Conservation (phyloP, 345 rosid species). For the Syzygium aqueum region DNA sequence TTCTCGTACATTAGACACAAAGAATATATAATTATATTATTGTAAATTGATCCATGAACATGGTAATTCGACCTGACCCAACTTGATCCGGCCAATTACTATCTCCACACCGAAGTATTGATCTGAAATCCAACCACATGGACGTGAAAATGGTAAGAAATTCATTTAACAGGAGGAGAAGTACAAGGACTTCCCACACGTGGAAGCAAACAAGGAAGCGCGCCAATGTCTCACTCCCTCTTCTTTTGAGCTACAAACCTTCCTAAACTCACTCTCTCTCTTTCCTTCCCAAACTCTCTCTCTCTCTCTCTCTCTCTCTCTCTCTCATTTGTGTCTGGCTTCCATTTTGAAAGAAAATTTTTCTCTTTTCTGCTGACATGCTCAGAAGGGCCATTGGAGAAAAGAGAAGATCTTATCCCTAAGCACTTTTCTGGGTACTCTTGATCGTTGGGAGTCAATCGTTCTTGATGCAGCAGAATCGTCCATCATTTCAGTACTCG, state of each 20-base stretch:
- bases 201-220: conserved; percentile 2
- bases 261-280: conserved; percentile 9
- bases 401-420: not conserved
- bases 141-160: not conserved
- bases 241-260: conserved; percentile 6
- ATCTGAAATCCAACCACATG: not conserved
- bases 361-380: not conserved
- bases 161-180: not conserved
- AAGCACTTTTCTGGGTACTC: not conserved
- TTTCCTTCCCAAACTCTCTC: not conserved
- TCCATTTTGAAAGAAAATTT: not conserved
- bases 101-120: not conserved
- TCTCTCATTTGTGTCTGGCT: not conserved
- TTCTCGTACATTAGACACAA: no score
- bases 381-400: not conserved
- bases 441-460: not conserved
- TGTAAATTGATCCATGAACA: not conserved
- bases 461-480: not conserved
- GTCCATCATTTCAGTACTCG: not conserved
- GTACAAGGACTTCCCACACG: not conserved
- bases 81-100: not conserved
- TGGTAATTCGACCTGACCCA: not conserved
- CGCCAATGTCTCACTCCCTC: conserved; percentile 9
- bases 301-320: not conserved
- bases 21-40: not conserved